Percentiles rank a stretch among this genome's conserved stretches.
phyloP scores from a whole-genome alignment of 2,329 filamentous ascomycete genomes.

The Pezicula radicicola region DNA sequence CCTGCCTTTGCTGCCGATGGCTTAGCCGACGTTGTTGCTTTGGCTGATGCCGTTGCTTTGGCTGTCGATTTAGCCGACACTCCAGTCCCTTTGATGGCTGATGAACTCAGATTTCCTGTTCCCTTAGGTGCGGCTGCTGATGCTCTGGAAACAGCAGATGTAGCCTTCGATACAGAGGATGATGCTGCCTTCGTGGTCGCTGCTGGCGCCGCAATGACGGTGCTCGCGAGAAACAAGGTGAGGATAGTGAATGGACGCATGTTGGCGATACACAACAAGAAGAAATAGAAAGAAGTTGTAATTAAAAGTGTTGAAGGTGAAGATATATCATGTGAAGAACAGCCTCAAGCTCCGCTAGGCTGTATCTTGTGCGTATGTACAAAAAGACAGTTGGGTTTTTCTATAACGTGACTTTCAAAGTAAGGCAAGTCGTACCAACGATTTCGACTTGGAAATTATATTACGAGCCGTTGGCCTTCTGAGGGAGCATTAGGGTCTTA shows the following conservation, averaged over 20 bases:
- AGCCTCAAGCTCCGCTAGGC: neutral
- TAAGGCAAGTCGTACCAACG: no score
- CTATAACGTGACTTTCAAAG: no score
- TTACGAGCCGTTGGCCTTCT: no score
- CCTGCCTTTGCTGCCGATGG: no score
- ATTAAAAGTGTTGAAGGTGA: neutral
- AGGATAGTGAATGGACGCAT: constrained; percentile 7
- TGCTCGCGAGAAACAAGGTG: constrained; percentile 2
- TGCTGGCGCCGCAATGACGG: neutral
- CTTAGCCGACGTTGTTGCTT: no score
- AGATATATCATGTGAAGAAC: neutral
- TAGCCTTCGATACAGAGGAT: neutral
- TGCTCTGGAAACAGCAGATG: neutral
- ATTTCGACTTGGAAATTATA: no score
- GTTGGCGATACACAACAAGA: neutral
- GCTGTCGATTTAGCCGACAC: no score
- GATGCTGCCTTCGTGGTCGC: neutral
- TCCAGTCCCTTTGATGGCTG: no score
- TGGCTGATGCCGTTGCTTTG: no score
- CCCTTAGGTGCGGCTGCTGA: no score
- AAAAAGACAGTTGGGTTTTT: neutral
- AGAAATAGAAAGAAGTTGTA: neutral
- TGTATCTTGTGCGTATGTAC: neutral
- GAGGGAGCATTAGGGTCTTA: no score
- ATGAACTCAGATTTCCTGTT: no score